Percentiles rank a stretch among this genome's conserved stretches.
Evolutionary conservation across 208 protist genomes (phyloP).

Genomic region (Leishmania tarentolae): DNA sequence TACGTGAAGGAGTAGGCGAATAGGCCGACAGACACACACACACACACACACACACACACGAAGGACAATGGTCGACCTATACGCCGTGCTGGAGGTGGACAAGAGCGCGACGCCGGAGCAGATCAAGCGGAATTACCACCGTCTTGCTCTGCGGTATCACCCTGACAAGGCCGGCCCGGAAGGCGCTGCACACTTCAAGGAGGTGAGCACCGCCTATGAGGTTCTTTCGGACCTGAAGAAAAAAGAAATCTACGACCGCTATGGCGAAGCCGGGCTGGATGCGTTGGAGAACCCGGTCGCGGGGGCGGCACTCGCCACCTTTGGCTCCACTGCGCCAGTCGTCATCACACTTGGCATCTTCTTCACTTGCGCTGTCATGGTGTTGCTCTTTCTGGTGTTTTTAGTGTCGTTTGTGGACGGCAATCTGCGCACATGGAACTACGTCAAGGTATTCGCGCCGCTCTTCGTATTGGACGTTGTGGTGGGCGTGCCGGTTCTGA

Average conservation of each 20-base stretch:
- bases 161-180: conserved; percentile 83
- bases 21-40: neutral
- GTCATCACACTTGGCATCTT: conserved; percentile 18
- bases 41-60: neutral
- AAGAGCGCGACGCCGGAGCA: conserved; percentile 63
- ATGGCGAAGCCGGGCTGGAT: conserved; percentile 50
- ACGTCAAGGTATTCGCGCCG: conserved; percentile 72
- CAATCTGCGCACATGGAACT: conserved; percentile 58
- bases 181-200: conserved; percentile 73
- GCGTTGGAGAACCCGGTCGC: conserved; percentile 53
- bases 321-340: conserved; percentile 24
- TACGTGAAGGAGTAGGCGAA: neutral
- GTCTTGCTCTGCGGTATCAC: conserved; percentile 82
- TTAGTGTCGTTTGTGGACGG: conserved; percentile 51
- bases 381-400: conserved; percentile 71
- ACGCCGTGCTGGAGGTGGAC: conserved; percentile 75
- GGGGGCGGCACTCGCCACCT: conserved; percentile 20
- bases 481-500: conserved; percentile 29
- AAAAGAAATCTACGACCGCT: conserved; percentile 62
- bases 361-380: conserved; percentile 36
- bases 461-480: conserved; percentile 62
- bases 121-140: conserved; percentile 84
- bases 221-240: conserved; percentile 91
- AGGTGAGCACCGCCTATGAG: conserved; percentile 95
- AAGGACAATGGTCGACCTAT: conserved; percentile 51